Evolutionary conservation across 2,329 filamentous ascomycete genomes (phyloP), one percentile per base, ranked within the genome.

Genomic region (Lojkania enalia): DNA sequence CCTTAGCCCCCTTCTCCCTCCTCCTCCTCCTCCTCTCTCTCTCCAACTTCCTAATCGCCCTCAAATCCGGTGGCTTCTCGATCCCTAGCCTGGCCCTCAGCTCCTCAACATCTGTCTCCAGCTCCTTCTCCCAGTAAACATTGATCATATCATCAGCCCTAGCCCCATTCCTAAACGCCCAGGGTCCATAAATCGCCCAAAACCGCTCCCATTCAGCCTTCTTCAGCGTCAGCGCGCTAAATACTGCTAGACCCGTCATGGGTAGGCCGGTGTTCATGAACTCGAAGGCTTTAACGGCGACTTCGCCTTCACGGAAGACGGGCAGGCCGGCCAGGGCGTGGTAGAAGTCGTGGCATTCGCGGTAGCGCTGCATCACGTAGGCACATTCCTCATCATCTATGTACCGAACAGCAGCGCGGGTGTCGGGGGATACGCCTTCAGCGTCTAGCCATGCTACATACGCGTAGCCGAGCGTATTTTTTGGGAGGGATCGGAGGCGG

Each of bases 341-440:
- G 74, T 95, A 96, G 72, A 99, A 96, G 69, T 99, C 94, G 70
- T 99, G 94, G 56, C 88, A 95, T 72, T 99, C 94, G 51, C 94
- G 85, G 71, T 99, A 99, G 42, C 94, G 84, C 76, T 97, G 94
- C 88, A 99, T 95, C 14, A 97, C 94, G 74, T 97, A 99, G 25
- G 94, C 94, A 68, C 91, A 95, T 72, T 99, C 94, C 58, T 87
- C 85, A 65, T 97, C 86, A 70, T 97, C 91, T 51, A 99, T 90
- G 74, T 95, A 97, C 40, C 88, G 83, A 30, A 99, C 94, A 2
- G 71, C 69, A 30, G 86, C 77, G 35, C 94, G 84, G 5, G 92
- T 96, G 70, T 99, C 94, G 1, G 94, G 94, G 6, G 88, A 88
- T 12, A 99, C 92, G 49, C 89, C 88, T 71, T 99, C 94, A 35